A percentile compares a stretch with the other conserved stretches of the same genome.
phyloP scores from a whole-genome alignment of 2,329 filamentous ascomycete genomes.

The Fusarium keratoplasticum region DNA sequence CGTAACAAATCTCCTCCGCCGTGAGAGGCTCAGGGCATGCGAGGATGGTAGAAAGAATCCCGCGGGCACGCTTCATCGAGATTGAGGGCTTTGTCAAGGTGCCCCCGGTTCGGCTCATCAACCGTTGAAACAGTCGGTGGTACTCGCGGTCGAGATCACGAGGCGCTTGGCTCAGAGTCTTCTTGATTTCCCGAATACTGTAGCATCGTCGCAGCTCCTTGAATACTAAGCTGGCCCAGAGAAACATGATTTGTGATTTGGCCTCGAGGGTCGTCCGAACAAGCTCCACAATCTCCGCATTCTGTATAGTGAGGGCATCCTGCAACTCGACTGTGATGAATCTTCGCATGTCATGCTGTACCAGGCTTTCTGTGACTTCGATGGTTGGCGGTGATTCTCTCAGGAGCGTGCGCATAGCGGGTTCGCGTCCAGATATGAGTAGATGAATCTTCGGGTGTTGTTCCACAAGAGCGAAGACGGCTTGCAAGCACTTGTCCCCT shows the following conservation, averaged over 20 bases:
- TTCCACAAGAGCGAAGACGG: neutral
- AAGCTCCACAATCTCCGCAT: neutral
- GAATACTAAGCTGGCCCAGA: neutral
- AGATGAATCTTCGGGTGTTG: neutral
- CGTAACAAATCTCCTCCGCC: neutral
- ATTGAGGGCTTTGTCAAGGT: neutral
- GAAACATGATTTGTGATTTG: neutral
- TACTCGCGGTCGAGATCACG: neutral
- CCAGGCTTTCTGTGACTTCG: neutral
- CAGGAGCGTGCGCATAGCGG: neutral
- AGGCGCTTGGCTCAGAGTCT: neutral
- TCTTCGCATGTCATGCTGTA: neutral
- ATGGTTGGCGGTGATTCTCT: neutral
- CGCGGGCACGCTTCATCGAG: neutral
- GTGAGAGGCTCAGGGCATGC: neutral
- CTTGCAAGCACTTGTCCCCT: neutral
- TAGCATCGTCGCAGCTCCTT: neutral
- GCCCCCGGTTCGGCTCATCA: neutral
- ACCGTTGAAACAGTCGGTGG: neutral
- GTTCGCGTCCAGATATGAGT: neutral
- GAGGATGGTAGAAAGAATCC: neutral
- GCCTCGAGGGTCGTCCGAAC: neutral
- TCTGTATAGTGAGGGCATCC: neutral
- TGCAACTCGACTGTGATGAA: neutral
- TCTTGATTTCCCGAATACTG: neutral